Base-by-base conservation (phyloP, 1,284 basidiomycete species). In the Melampsora larici-populina region DNA sequence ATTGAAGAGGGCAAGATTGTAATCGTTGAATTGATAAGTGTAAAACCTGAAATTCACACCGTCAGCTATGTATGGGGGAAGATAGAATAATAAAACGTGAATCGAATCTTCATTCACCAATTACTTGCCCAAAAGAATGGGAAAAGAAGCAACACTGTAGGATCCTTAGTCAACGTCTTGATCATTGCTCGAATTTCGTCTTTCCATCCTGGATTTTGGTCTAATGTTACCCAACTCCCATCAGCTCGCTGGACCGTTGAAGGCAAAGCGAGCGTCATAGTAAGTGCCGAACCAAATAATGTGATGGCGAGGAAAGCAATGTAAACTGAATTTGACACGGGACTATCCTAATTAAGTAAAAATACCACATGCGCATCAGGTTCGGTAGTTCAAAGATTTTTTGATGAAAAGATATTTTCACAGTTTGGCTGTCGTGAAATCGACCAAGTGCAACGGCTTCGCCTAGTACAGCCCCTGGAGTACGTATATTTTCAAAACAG, bases 1-100 rank as follows among this genome's bases (percentile, higher is more conserved):
- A 6, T 84, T 81, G 74, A 84, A 84, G 13, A 83, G 82, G 5
- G 80, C 80, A 33, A 82, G 79, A 78, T 83, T 82, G 69, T 79
- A 81, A 36, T 71, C 78, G 73, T 82, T 73, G 26, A 75, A 78
- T 66, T 78, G 75, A 64, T 78, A 78, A 15, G 75, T 78, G 51
- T 78, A 78, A 55, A 78, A 78, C 75, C 75, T 78, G 46, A 33
- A 17, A 29, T 18, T 26, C n/a, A 18, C 2, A 40, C 13, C 43
- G 15, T 46, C 43, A 46, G 15, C 43, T 46, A 17, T 15, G 40
- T 46, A 17, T 17, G 43, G 15, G 43, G 43, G 1, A 17, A 46
- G 40, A 17, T 13, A 46, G 9, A 46, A 46, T 31, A 31, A 31
- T 31, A 1, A 15, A 46, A 46, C 13, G 15, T 46, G 13, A 17